Evolutionary conservation across 345 rosid species (phyloP), one percentile per base, ranked within the genome.

Genomic region (Eucalyptus tenuipes): DNA sequence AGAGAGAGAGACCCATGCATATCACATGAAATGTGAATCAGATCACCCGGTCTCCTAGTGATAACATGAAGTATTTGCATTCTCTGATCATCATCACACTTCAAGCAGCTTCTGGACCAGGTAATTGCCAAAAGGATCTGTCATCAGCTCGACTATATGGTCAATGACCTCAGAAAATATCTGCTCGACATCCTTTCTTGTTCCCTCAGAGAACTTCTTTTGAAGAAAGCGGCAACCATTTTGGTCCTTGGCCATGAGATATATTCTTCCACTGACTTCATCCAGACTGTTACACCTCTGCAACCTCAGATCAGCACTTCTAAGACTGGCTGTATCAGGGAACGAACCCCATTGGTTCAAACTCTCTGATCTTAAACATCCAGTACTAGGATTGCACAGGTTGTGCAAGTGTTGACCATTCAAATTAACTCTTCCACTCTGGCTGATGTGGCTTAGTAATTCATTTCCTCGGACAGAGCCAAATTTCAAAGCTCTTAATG

Each of bases 101-200:
- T 90, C 86, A 25, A 88, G 59, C n/a, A 94, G 93, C 93, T 95
- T 95, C 90, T 95, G 98, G 87, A 95, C 96, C 42, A 96, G 90
- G 90, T 95, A 95, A 87, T 96, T 96, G 88, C 97, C 98, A 89
- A 95, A 95, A 8, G 97, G 96, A 88, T 96, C 96, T 47, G 92
- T 87, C 97, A 96, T 96, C 59, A 95, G 94, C 90, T 96, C 98
- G 53, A 94, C 93, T 81, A 95, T 90, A 84, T 93, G 91, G 89
- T 93, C 95, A 89, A 94, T 94, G 91, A 96, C 93, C 94, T 94
- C 97, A 53, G 27, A 66, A 89, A 95, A 96, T 86, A 95, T 95
- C 90, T 89, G 93, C 86, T 94, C 95, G 29, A 96, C 91, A 90
- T 95, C 97, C 86, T 93, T 92, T 17, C 79, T 85, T 61, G 92